Conservation (phyloP, 1,284 basidiomycete genomes). For the Austroboletus novae-zelandiae region DNA sequence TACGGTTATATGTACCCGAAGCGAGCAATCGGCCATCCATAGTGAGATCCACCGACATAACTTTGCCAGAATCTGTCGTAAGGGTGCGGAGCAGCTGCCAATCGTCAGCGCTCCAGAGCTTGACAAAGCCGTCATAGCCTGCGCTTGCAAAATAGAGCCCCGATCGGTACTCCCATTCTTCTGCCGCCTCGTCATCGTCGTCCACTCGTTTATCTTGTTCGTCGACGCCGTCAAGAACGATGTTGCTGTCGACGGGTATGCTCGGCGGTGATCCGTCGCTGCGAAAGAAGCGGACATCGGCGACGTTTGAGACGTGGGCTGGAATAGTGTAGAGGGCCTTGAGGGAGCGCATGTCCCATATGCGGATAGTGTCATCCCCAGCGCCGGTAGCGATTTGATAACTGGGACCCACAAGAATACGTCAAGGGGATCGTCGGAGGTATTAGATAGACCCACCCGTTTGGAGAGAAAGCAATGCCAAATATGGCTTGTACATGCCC, state of each 20-base stretch:
- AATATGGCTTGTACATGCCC: conserved; percentile 96
- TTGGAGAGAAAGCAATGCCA: conserved; percentile 90
- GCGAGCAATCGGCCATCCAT: conserved; percentile 83
- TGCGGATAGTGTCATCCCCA: conserved; percentile 95
- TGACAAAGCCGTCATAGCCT: conserved; percentile 94
- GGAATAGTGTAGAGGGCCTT: conserved; percentile 95
- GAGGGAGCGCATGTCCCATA: conserved; percentile 97
- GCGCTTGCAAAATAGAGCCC: conserved; percentile 92
- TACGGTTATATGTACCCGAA: conserved; percentile 89
- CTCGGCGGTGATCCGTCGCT: conserved; percentile 41
- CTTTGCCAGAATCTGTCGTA: conserved; percentile 92
- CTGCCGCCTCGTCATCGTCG: conserved; percentile 29
- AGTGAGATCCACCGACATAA: conserved; percentile 95
- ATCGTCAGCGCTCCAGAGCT: conserved; percentile 97
- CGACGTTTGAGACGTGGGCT: conserved; percentile 91
- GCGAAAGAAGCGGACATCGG: conserved; percentile 93
- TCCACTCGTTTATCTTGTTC: conserved; percentile 32
- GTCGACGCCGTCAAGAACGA: conserved; percentile 35
- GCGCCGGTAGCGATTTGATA: conserved; percentile 97
- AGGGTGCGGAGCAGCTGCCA: conserved; percentile 91
- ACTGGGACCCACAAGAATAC: conserved; percentile 40
- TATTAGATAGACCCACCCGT: conserved; percentile 62
- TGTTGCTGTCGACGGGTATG: conserved; percentile 33
- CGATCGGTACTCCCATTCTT: conserved; percentile 74
- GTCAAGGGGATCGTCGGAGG: conserved; percentile 15